Evolutionary conservation across 164 flowering plant genomes (phyloP).

Genomic region (Pachysandra terminalis): DNA sequence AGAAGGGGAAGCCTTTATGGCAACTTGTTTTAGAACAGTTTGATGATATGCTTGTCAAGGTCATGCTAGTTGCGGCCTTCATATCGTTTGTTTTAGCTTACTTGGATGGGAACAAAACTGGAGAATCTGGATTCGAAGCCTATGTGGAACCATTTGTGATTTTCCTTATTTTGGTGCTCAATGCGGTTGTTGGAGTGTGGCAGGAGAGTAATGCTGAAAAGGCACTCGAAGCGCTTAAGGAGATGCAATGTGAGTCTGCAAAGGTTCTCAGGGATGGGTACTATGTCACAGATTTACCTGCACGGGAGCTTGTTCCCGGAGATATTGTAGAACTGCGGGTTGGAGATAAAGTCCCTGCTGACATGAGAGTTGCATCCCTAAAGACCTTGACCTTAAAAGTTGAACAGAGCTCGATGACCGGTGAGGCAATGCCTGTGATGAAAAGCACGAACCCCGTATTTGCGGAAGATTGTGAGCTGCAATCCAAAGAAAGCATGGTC

Average conservation of each 20-base stretch:
- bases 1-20: constrained; percentile 85
- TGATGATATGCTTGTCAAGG: constrained; percentile 83
- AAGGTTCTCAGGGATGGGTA: constrained; percentile 79
- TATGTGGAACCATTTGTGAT: constrained; percentile 89
- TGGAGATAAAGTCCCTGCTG: constrained; percentile 91
- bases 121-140: constrained; percentile 54
- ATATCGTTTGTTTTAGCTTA: constrained; percentile 72
- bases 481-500: constrained; percentile 82
- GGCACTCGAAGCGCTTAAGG: constrained; percentile 87
- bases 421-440: constrained; percentile 84
- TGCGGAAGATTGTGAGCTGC: constrained; percentile 78
- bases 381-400: constrained; percentile 75
- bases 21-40: constrained; percentile 72
- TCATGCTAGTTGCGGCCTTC: constrained; percentile 72
- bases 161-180: constrained; percentile 64
- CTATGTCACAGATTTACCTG: constrained; percentile 67
- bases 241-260: constrained; percentile 77
- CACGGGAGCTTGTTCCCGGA: constrained; percentile 84
- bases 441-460: constrained; percentile 50
- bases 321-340: constrained; percentile 80
- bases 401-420: constrained; percentile 91
- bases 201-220: constrained; percentile 89
- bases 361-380: constrained; percentile 70
- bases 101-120: constrained; percentile 45
- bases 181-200: constrained; percentile 93